Percentiles rank a stretch among this genome's conserved stretches.
These are phyloP conservation scores for Dalbergia cultrata DNA, from an alignment of 306 rosid species.

Conservation along the genomic window DNA sequence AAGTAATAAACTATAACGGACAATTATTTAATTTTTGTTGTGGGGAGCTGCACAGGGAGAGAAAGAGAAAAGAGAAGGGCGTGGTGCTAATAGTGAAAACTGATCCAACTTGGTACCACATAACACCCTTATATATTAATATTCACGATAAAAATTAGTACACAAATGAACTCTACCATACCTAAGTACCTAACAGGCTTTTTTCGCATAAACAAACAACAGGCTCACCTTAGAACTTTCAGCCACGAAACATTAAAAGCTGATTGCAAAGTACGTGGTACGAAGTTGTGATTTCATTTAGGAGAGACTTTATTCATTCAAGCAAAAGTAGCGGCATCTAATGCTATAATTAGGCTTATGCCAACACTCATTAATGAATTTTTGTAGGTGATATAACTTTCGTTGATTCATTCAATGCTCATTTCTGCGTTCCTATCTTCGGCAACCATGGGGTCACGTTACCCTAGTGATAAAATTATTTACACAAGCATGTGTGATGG, in stretches of 20 bases:
- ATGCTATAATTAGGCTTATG: constrained; percentile 7
- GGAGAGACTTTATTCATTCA: neutral
- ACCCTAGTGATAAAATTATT: neutral
- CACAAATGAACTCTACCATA: neutral
- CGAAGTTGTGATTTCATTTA: constrained; percentile 23
- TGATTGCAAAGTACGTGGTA: neutral
- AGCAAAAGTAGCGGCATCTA: constrained; percentile 26
- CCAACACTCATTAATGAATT: constrained; percentile 17
- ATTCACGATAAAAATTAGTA: neutral
- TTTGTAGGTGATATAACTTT: neutral
- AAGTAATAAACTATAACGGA: neutral
- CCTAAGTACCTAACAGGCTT: constrained; percentile 14
- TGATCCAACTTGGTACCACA: neutral
- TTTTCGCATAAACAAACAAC: neutral
- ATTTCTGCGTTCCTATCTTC: neutral
- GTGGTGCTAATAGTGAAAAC: neutral
- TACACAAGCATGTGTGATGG: neutral
- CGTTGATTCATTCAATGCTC: neutral
- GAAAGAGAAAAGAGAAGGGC: too few species aligned
- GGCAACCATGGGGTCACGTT: neutral
- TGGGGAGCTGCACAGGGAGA: neutral
- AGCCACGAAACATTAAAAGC: constrained; percentile 1
- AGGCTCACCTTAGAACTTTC: neutral
- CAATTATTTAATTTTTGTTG: neutral
- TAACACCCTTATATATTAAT: neutral